Percentiles rank a stretch among this genome's conserved stretches.
These are phyloP conservation scores for Crucihimalaya himalaica DNA, from an alignment of 345 rosid genomes.

Conservation along the genomic window DNA sequence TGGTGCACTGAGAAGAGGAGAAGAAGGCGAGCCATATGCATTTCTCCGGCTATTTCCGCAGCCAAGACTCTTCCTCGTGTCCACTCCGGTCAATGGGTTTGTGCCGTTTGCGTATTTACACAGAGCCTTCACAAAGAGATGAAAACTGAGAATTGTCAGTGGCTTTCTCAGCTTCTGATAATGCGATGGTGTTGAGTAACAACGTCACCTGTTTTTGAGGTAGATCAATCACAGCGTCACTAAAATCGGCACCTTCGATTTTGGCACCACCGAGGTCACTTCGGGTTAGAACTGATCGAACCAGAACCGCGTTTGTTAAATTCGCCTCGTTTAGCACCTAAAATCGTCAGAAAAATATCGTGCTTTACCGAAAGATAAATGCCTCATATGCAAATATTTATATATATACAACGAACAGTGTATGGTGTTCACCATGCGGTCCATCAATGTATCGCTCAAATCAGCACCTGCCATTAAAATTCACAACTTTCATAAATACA, in stretches of 20 bases:
- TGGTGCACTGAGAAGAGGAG: slow-evolving; percentile 84
- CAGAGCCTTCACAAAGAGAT: slow-evolving; percentile 53
- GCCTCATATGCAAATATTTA: not conserved
- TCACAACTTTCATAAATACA: slow-evolving; percentile 4
- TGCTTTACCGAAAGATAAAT: not conserved
- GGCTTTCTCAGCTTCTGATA: slow-evolving; percentile 1
- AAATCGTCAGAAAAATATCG: not conserved
- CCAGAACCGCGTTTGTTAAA: slow-evolving; percentile 80
- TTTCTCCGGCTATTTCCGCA: slow-evolving; percentile 83
- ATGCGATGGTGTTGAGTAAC: not conserved
- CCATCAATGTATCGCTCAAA: slow-evolving; percentile 97
- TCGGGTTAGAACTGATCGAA: slow-evolving; percentile 79
- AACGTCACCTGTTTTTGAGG: slow-evolving; percentile 71
- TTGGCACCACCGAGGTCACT: slow-evolving; percentile 92
- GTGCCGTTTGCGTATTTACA: slow-evolving; percentile 94
- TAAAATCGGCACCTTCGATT: slow-evolving; percentile 94
- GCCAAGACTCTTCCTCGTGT: slow-evolving; percentile 82
- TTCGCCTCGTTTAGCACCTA: slow-evolving; percentile 94
- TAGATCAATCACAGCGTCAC: slow-evolving; percentile 94
- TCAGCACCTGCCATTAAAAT: slow-evolving; percentile 72
- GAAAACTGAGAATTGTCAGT: not conserved
- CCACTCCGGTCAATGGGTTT: slow-evolving; percentile 78
- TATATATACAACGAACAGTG: not conserved
- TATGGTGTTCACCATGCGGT: slow-evolving; percentile 72
- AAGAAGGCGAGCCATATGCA: slow-evolving; percentile 85